Evolutionary conservation across 805 yeast species (phyloP).

Genomic region (Cyberlindnera euphorbiae): DNA sequence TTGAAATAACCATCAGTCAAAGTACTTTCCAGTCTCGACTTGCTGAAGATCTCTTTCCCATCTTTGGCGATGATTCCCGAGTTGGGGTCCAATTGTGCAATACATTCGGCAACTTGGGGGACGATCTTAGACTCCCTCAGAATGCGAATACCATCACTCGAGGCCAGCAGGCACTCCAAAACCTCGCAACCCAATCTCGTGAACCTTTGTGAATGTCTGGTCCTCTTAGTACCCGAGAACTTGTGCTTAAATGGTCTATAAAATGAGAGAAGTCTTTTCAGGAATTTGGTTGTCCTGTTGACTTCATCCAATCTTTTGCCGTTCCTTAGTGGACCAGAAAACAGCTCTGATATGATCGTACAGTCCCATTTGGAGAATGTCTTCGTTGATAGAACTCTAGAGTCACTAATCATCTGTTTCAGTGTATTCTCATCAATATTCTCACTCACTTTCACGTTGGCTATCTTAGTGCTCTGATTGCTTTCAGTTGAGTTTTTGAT

Average conservation of each 20-base stretch:
- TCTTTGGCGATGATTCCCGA: conserved; percentile 71
- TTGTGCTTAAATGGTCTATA: conserved; percentile 88
- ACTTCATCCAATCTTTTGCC: conserved; percentile 74
- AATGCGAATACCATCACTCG: conserved; percentile 62
- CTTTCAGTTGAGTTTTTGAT: conserved; percentile 23
- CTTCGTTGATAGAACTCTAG: conserved; percentile 73
- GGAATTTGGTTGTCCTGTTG: conserved; percentile 72
- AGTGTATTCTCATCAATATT: conserved; percentile 58
- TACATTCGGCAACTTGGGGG: conserved; percentile 84
- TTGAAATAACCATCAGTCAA: conserved; percentile 72
- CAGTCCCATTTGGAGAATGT: conserved; percentile 86
- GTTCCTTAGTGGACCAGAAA: conserved; percentile 77
- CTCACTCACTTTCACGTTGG: conserved; percentile 8
- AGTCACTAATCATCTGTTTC: conserved; percentile 57
- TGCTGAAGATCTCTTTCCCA: conserved; percentile 56
- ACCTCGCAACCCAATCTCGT: conserved; percentile 73
- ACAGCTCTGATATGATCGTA: conserved; percentile 63
- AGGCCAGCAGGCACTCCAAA: conserved; percentile 56
- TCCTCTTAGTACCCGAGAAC: conserved; percentile 51
- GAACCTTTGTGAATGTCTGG: conserved; percentile 50
- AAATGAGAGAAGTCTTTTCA: conserved; percentile 79
- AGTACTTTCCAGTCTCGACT: conserved; percentile 53
- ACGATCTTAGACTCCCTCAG: conserved; percentile 69
- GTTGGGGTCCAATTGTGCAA: conserved; percentile 78
- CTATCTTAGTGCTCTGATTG: conserved; percentile 19